Conservation (phyloP, 2,329 filamentous ascomycete genomes). For the Neurospora sp. region DNA sequence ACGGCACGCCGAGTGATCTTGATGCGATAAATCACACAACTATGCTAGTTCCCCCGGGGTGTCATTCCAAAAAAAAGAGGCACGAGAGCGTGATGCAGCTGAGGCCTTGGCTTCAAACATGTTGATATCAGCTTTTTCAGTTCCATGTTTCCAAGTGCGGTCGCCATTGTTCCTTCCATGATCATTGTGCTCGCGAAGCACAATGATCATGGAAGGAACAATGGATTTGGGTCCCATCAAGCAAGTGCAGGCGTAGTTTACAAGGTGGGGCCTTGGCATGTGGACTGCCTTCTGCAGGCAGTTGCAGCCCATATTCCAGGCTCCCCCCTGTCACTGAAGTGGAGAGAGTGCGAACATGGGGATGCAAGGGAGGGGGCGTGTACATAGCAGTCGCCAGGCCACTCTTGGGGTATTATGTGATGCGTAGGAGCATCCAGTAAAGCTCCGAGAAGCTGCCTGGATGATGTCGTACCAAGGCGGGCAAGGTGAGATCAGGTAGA, state of each 20-base stretch:
- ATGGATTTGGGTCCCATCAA: not conserved
- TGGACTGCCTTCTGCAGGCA: not conserved
- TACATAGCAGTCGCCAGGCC: not conserved
- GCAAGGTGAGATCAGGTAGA: not conserved
- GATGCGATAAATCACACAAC: not conserved
- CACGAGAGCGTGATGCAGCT: not conserved
- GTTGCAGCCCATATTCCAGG: not conserved
- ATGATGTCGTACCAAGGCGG: not conserved
- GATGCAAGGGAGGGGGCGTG: not conserved
- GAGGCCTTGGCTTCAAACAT: not conserved
- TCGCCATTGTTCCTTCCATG: not conserved
- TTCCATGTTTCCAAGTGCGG: not conserved
- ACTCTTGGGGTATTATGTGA: not conserved
- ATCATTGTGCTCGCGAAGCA: not conserved
- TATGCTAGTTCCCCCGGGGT: not conserved
- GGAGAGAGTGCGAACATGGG: not conserved
- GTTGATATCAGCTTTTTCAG: not conserved
- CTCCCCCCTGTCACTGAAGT: not conserved
- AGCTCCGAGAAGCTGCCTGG: not conserved
- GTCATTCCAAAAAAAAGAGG: not conserved
- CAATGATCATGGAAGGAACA: not conserved
- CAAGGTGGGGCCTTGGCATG: not conserved
- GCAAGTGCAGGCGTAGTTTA: not conserved
- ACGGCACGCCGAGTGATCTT: not conserved
- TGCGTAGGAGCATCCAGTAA: not conserved